phyloP scores from a whole-genome alignment of 257 asterid genomes.

The Linderniella brevidens region DNA sequence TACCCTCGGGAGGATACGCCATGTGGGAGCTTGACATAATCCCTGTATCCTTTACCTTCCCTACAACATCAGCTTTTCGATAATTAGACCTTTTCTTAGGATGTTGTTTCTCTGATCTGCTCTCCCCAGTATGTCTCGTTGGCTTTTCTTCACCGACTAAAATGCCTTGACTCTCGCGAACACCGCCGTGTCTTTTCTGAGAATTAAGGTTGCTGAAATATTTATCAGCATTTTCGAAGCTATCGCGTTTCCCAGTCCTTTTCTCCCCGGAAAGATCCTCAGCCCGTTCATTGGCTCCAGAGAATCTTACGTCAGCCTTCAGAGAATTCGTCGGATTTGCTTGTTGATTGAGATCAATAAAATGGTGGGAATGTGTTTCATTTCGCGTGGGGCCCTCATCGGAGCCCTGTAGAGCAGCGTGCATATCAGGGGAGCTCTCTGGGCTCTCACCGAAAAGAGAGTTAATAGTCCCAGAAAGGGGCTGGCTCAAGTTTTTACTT shows the following conservation, averaged over 20 bases:
- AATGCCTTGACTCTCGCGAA: slow-evolving; percentile 24
- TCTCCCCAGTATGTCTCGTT: background rate
- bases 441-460: slow-evolving; percentile 39
- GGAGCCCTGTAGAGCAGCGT: slow-evolving; percentile 16
- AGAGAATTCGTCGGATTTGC: slow-evolving; percentile 27
- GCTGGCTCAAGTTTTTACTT: slow-evolving; percentile 29
- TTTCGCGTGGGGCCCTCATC: slow-evolving; percentile 14
- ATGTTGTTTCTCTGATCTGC: background rate
- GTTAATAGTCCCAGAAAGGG: slow-evolving; percentile 29
- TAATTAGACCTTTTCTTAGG: slow-evolving; percentile 17
- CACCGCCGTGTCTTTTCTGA: slow-evolving; percentile 25
- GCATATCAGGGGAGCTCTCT: slow-evolving; percentile 36
- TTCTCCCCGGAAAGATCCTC: slow-evolving; percentile 29
- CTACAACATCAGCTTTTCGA: slow-evolving; percentile 26
- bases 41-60: slow-evolving; percentile 21
- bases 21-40: slow-evolving; percentile 19
- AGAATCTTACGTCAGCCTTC: slow-evolving; percentile 30
- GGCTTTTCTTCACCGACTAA: slow-evolving; percentile 28
- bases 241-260: slow-evolving; percentile 40
- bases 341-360: slow-evolving; percentile 25
- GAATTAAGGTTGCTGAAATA: slow-evolving; percentile 21
- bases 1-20: slow-evolving; percentile 37
- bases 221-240: slow-evolving; percentile 26
- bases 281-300: slow-evolving; percentile 23
- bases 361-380: slow-evolving; percentile 22